These are phyloP conservation scores for Elsinoe ampelina DNA, from an alignment of 2,329 filamentous ascomycete genomes.

Conservation along the genomic window DNA sequence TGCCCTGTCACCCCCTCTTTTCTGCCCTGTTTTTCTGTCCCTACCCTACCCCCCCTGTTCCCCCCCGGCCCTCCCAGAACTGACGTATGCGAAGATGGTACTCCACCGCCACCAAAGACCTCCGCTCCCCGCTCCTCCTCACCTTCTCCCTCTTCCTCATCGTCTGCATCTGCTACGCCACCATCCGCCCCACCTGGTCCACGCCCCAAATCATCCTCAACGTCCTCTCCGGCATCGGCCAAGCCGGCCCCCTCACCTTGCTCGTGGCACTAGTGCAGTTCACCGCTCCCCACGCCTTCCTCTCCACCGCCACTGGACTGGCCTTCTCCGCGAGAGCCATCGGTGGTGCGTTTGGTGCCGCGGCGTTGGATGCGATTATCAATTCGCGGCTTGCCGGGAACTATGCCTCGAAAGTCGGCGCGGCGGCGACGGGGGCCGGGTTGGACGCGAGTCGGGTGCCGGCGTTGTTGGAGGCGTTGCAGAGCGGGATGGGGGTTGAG, in stretches of 20 bases:
- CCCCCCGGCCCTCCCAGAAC: not conserved
- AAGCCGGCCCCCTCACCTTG: slow-evolving; percentile 42
- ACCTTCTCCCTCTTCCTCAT: slow-evolving; percentile 41
- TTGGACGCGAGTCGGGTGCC: slow-evolving; percentile 32
- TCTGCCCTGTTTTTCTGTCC: slow-evolving; percentile 11
- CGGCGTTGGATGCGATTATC: slow-evolving; percentile 44
- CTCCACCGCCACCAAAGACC: slow-evolving; percentile 41
- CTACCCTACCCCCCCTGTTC: not conserved
- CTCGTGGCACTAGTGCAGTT: slow-evolving; percentile 45
- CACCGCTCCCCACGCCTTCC: slow-evolving; percentile 43
- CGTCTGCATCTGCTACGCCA: slow-evolving; percentile 40
- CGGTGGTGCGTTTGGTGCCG: slow-evolving; percentile 45
- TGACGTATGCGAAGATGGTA: slow-evolving; percentile 26
- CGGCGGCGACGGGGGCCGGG: slow-evolving; percentile 36
- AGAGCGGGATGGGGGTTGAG: slow-evolving; percentile 25
- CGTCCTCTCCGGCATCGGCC: slow-evolving; percentile 41
- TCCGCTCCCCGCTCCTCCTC: slow-evolving; percentile 39
- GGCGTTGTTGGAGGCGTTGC: slow-evolving; percentile 33
- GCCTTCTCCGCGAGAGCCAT: slow-evolving; percentile 46
- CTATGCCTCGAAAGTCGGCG: slow-evolving; percentile 33
- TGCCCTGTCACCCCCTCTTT: too few relatives aligned
- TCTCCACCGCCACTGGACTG: slow-evolving; percentile 46
- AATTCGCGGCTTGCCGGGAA: slow-evolving; percentile 37
- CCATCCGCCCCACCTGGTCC: slow-evolving; percentile 37
- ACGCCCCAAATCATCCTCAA: slow-evolving; percentile 40